Evolutionary conservation across 2,329 filamentous ascomycete genomes (phyloP), one percentile per base, ranked within the genome.

Genomic region (Aspergillus vadensis): DNA sequence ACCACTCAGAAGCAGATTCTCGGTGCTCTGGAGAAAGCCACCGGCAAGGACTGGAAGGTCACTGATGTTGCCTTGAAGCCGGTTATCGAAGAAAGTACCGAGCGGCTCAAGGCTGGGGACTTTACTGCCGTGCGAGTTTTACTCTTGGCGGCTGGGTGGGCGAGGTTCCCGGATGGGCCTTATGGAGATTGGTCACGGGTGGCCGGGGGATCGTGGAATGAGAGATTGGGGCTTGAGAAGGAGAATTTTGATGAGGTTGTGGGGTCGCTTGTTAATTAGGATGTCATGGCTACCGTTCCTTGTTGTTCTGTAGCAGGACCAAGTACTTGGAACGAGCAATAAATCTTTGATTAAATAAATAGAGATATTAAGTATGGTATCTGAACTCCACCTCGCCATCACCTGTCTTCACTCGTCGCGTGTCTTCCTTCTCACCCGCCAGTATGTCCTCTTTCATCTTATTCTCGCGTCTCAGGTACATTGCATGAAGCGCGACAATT

Each of bases 381-480:
- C 74, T 76, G 61, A 83, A 84, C 55, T 82, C 80, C 55, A 82
- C 60, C 38, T 76, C 81, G 19, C 75, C 67, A 63, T 83, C 82
- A 2, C 81, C 82, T 0, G 79, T 81, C 65, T 70, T 78, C 1
- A 82, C 74, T 55, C 76, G 78, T 50, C 82, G 71, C 39, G 63
- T 77, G 62, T 83, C 81, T 58, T 79, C 76, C 12, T 19, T n/a
- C 12, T 73, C 73, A 59, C 81, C 81, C 19, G 57, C 74, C 2
- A 69, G 66, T 60, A 79, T 79, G 65, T 74, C 74, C 36, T 74
- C 67, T 65, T 80, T 80, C 57, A 66, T 59, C 2, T 59, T 65
- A 57, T 82, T 83, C 63, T 77, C 73, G 17, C 69, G 69, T 3
- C 74, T 72, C 53, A 83, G 66, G 59, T 83, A 84, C 23, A 77